These are phyloP conservation scores for Fusarium sp. DNA, from an alignment of 2,329 filamentous ascomycete genomes.

Conservation along the genomic window DNA sequence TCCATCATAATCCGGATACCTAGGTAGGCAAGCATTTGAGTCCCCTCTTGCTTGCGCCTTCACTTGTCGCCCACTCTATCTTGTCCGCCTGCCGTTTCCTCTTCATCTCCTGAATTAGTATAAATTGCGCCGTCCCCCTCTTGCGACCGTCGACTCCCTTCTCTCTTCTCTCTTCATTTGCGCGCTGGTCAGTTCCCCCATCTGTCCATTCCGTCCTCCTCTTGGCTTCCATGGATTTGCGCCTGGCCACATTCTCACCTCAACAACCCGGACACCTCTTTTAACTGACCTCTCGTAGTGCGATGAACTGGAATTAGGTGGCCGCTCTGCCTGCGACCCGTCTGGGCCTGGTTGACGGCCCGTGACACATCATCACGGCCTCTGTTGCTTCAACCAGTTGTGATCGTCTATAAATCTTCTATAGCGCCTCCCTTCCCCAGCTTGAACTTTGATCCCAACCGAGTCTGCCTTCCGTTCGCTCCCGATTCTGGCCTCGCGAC, in stretches of 20 bases:
- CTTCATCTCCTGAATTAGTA: conserved; percentile 17
- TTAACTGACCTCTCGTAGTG: conserved; percentile 40
- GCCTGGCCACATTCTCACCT: conserved; percentile 14
- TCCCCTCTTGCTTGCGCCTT: conserved; percentile 27
- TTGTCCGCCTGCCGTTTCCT: conserved; percentile 40
- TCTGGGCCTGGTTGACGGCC: conserved; percentile 50
- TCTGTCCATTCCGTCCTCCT: conserved; percentile 15
- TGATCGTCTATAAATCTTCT: conserved; percentile 11
- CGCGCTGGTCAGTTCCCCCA: conserved; percentile 39
- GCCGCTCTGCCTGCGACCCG: conserved; percentile 50
- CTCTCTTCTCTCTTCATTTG: conserved; percentile 11
- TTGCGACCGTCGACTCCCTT: conserved; percentile 8
- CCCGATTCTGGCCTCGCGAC: conserved; percentile 38
- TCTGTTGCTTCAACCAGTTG: conserved; percentile 24
- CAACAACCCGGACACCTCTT: conserved; percentile 18
- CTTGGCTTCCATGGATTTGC: conserved; percentile 25
- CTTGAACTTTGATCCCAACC: background rate
- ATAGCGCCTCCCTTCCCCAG: background rate
- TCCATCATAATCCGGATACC: conserved; percentile 7
- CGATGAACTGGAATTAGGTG: conserved; percentile 52
- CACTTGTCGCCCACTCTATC: conserved; percentile 41
- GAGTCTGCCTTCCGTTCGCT: conserved; percentile 12
- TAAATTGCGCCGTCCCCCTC: conserved; percentile 33
- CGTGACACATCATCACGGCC: conserved; percentile 40
- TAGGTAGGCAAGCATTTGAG: conserved; percentile 31